phyloP scores from a whole-genome alignment of 306 rosid species.

The Senna siamea region DNA sequence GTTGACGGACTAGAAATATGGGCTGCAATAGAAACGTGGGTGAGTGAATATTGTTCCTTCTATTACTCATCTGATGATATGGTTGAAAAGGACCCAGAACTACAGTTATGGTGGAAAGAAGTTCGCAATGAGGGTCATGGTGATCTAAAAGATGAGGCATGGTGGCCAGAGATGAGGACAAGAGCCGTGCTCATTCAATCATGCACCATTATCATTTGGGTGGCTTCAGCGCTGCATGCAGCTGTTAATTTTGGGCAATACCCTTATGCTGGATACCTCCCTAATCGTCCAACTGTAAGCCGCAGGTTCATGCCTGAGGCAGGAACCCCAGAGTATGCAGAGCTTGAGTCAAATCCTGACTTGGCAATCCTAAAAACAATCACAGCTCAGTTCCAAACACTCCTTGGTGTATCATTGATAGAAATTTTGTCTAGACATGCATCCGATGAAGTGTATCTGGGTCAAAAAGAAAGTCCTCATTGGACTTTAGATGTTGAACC shows the following conservation, averaged over 20 bases:
- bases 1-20: slow-evolving; percentile 89
- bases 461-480: slow-evolving; percentile 64
- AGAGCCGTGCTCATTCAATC: slow-evolving; percentile 61
- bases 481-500: slow-evolving; percentile 76
- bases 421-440: slow-evolving; percentile 87
- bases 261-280: slow-evolving; percentile 92
- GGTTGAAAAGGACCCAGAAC: slow-evolving; percentile 63
- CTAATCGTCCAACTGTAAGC: slow-evolving; percentile 92
- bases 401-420: slow-evolving; percentile 81
- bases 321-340: slow-evolving; percentile 74
- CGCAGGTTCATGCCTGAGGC: slow-evolving; percentile 96
- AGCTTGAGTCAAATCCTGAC: slow-evolving; percentile 70
- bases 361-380: slow-evolving; percentile 80
- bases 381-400: slow-evolving; percentile 88
- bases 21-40: slow-evolving; percentile 86
- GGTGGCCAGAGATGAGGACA: slow-evolving; percentile 87
- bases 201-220: slow-evolving; percentile 83
- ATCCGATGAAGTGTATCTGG: slow-evolving; percentile 85
- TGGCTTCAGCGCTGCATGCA: slow-evolving; percentile 96
- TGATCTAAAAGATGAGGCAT: slow-evolving; percentile 65
- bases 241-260: slow-evolving; percentile 97
- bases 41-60: slow-evolving; percentile 63
- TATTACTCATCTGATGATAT: slow-evolving; percentile 62
- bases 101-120: slow-evolving; percentile 86
- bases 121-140: slow-evolving; percentile 82